Percentiles rank a stretch among this genome's conserved stretches.
phyloP scores from a whole-genome alignment of 345 rosid genomes.

The Firmiana major region DNA sequence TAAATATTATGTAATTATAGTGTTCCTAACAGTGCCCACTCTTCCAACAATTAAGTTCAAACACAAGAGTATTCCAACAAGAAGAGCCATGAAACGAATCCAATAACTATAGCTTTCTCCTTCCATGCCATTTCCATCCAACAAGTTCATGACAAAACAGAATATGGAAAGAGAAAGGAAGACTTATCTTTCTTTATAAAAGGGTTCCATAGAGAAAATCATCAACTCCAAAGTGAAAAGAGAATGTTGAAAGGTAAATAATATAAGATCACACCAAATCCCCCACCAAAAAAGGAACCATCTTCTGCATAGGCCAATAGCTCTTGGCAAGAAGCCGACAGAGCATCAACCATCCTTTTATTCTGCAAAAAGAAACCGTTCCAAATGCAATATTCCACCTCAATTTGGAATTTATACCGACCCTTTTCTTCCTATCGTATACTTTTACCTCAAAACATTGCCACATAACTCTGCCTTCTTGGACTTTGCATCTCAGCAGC shows the following conservation, averaged over 20 bases:
- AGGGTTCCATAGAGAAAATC: slow-evolving; percentile 14
- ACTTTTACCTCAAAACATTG: slow-evolving; percentile 17
- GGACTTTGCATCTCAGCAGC: slow-evolving; percentile 22
- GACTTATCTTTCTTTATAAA: slow-evolving; percentile 19
- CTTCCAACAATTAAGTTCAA: slow-evolving; percentile 7
- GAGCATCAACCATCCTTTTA: slow-evolving; percentile 14
- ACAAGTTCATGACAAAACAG: slow-evolving; percentile 22
- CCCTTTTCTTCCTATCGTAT: slow-evolving; percentile 10
- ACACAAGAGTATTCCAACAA: background rate
- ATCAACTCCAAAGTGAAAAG: slow-evolving; percentile 19
- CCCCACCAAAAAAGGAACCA: slow-evolving; percentile 21
- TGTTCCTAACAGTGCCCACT: too few species aligned
- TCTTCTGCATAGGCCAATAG: slow-evolving; percentile 24
- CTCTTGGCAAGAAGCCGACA: slow-evolving; percentile 19
- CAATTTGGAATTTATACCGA: slow-evolving; percentile 12
- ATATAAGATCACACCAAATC: slow-evolving; percentile 13
- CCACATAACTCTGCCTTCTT: slow-evolving; percentile 26
- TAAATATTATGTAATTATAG: too few species aligned
- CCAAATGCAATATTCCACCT: slow-evolving; percentile 33
- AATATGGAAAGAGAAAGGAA: background rate
- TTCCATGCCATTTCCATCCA: slow-evolving; percentile 32
- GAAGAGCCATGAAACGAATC: slow-evolving; percentile 4
- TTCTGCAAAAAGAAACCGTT: slow-evolving; percentile 10
- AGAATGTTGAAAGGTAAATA: slow-evolving; percentile 18
- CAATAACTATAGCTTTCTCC: slow-evolving; percentile 5